phyloP scores from a whole-genome alignment of 2,329 filamentous ascomycete species.

The Fusarium zealandicum region DNA sequence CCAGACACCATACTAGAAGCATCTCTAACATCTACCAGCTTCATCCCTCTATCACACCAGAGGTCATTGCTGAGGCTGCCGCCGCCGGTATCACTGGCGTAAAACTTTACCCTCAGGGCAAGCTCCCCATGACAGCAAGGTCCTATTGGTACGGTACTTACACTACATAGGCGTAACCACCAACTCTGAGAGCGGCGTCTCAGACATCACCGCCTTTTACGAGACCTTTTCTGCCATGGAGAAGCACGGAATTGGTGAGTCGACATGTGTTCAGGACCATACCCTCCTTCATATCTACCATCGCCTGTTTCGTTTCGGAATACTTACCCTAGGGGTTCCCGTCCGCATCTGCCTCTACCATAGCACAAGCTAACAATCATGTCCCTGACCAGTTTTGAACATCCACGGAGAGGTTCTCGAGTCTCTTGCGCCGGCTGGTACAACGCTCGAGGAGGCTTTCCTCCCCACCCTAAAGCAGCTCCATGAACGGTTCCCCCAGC shows the following conservation, averaged over 20 bases:
- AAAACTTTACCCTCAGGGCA: constrained; percentile 70
- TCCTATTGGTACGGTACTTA: constrained; percentile 16
- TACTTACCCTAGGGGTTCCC: no score
- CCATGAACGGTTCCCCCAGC: constrained; percentile 75
- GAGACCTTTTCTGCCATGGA: constrained; percentile 92
- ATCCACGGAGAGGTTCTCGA: constrained; percentile 85
- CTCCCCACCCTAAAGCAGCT: constrained; percentile 79
- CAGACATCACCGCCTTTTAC: constrained; percentile 74
- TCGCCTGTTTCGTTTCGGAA: no score
- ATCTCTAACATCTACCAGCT: constrained; percentile 44
- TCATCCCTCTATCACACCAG: constrained; percentile 69
- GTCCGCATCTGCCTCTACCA: neutral
- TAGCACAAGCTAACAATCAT: neutral
- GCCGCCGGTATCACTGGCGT: constrained; percentile 74
- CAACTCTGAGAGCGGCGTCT: constrained; percentile 73
- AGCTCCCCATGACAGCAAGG: neutral
- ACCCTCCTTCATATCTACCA: neutral
- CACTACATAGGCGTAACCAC: constrained; percentile 62
- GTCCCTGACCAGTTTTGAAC: constrained; percentile 70
- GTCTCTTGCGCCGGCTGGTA: constrained; percentile 54
- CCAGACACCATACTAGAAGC: neutral
- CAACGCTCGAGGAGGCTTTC: constrained; percentile 65
- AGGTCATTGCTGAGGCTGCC: constrained; percentile 76
- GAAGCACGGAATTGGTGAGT: constrained; percentile 66
- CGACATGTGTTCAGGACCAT: neutral